Percentiles rank a stretch among this genome's conserved stretches.
Conservation (phyloP, 1,139 yeast genomes). For the Geotrichum siamense region DNA sequence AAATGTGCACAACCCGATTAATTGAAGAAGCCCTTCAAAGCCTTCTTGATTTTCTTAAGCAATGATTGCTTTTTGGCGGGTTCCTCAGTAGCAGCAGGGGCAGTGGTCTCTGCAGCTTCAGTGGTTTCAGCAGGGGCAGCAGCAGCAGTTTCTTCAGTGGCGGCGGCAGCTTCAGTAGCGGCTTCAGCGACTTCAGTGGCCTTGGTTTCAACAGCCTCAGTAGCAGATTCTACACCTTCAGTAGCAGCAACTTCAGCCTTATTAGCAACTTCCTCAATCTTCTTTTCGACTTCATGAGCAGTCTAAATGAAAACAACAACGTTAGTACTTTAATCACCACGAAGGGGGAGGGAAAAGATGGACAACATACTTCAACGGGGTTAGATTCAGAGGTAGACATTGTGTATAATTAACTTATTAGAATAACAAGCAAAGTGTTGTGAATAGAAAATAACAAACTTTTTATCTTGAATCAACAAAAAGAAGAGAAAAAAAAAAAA, state of each 20-base stretch:
- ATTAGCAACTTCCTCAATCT: slow-evolving; percentile 14
- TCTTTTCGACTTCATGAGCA: slow-evolving; percentile 8
- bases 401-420: background rate
- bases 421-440: background rate
- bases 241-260: slow-evolving; percentile 15
- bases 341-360: background rate
- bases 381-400: slow-evolving; percentile 4
- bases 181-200: slow-evolving; percentile 12
- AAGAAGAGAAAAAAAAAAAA: slow-evolving; percentile 1
- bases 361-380: slow-evolving; percentile 6
- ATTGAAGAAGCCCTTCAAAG: slow-evolving; percentile 13
- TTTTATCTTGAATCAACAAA: background rate
- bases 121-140: slow-evolving; percentile 23
- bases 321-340: background rate
- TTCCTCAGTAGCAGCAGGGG: slow-evolving; percentile 4
- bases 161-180: slow-evolving; percentile 20
- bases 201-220: slow-evolving; percentile 20
- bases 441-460: too few relatives aligned
- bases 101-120: slow-evolving; percentile 21
- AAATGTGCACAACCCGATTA: too few relatives aligned
- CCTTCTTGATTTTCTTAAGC: slow-evolving; percentile 15
- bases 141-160: slow-evolving; percentile 21
- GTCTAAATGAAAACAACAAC: background rate
- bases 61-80: slow-evolving; percentile 14
- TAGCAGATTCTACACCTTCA: slow-evolving; percentile 20